Percentiles rank a stretch among this genome's conserved stretches.
Conservation (phyloP, 345 rosid species). For the Jatropha curcas region DNA sequence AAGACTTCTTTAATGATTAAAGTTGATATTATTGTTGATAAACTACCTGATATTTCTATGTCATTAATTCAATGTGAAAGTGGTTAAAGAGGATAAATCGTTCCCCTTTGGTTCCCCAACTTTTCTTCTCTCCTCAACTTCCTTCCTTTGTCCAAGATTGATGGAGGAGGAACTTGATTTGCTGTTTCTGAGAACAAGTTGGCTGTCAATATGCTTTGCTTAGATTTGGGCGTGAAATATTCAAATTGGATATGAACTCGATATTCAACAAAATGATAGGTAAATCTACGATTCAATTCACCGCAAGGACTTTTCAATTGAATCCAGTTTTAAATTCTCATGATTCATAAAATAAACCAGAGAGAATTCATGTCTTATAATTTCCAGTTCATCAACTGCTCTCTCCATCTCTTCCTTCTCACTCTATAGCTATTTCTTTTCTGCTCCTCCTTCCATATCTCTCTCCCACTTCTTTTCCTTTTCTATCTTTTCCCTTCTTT, state of each 20-base stretch:
- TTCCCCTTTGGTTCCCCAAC: neutral
- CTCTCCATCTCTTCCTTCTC: neutral
- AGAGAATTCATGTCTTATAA: neutral
- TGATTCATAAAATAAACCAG: neutral
- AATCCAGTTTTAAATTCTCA: neutral
- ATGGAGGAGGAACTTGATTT: neutral
- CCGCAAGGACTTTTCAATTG: neutral
- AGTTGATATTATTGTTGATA: neutral
- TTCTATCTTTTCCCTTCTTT: neutral
- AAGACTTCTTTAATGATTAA: neutral
- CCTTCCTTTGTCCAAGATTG: neutral
- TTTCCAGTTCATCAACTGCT: neutral
- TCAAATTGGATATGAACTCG: neutral
- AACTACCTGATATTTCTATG: neutral
- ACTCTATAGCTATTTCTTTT: neutral
- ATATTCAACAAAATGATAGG: neutral
- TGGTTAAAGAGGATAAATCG: neutral
- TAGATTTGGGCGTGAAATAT: neutral
- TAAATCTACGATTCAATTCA: neutral
- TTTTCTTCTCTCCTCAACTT: too few species aligned
- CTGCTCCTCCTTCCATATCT: neutral
- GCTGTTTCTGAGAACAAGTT: neutral
- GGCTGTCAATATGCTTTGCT: neutral
- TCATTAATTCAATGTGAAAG: neutral
- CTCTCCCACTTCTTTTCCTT: neutral